Base-by-base conservation (phyloP, 768 basidiomycete species). In the Kondoa subrosea region DNA sequence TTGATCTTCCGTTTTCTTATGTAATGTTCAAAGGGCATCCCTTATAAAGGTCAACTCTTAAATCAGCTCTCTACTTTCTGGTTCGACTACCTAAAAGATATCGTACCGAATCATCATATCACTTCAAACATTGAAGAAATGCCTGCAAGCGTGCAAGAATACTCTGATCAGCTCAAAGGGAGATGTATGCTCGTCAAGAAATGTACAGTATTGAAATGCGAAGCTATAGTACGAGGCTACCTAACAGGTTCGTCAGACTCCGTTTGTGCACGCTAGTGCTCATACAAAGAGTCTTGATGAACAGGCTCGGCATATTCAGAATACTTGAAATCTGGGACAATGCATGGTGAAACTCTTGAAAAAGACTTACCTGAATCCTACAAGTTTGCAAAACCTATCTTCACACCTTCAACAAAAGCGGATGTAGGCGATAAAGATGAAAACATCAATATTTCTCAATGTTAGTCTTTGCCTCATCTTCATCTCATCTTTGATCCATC, bases 341-440 rank as follows among this genome's bases (percentile, higher is more conserved):
- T 93, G 2, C 93, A 97, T 73, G 88, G 88, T 1, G 89, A 95
- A 30, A 74, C 79, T 4, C 79, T 95, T 63, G 86, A 88, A 0
- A 77, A 81, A 3, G 89, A 85, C 8, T 79, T 95, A 64, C 80
- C 84, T n/a, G 92, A 99, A 80, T 89, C 87, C 0, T 82, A 89
- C 72, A 85, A 87, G 74, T 79, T 99, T 26, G 83, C 85, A 0
- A 79, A 85, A 68, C 88, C 92, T 1, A 78, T 96, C 31, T 92
- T 99, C 76, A 99, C 95, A 0, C 95, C 95, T 0, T 93, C 91
- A 0, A 97, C 95, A 3, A 97, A 99, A 76, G 95, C 93, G 0
- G 91, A 90, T 66, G 85, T 87, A 73, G 95, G 95, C 1, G 81
- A 82, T 57, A 92, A 99, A 74, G 95, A 99, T 76, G 92, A 97